Evolutionary conservation across 805 yeast genomes (phyloP).

Genomic region (Yamadazyma nakazawae): DNA sequence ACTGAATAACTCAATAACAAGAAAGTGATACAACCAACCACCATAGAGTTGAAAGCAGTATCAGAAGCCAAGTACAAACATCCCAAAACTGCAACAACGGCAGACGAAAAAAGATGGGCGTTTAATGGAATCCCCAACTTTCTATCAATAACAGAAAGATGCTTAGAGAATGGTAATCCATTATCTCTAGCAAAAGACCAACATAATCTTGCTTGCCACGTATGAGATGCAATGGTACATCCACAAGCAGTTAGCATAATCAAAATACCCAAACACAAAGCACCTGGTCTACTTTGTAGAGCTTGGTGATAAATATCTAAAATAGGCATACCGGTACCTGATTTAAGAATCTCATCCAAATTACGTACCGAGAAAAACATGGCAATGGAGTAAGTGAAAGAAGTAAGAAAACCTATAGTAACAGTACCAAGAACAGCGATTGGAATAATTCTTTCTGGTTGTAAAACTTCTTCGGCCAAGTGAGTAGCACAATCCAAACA

Average conservation of each 20-base stretch:
- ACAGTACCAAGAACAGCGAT: conserved; percentile 61
- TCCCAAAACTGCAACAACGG: conserved; percentile 52
- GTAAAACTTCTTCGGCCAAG: conserved; percentile 61
- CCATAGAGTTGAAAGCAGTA: conserved; percentile 65
- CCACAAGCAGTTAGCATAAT: conserved; percentile 54
- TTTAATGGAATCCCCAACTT: conserved; percentile 53
- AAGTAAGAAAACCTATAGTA: conserved; percentile 62
- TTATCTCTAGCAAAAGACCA: conserved; percentile 71
- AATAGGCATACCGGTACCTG: conserved; percentile 61
- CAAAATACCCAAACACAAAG: conserved; percentile 47
- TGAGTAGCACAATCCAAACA: conserved; percentile 72
- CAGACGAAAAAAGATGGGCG: conserved; percentile 55
- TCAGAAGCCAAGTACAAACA: conserved; percentile 63
- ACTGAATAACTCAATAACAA: conserved; percentile 55
- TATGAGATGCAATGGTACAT: conserved; percentile 58
- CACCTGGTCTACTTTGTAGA: conserved; percentile 49
- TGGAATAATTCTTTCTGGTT: conserved; percentile 60
- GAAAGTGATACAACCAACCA: conserved; percentile 58
- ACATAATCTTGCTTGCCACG: conserved; percentile 66
- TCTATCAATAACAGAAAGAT: conserved; percentile 47
- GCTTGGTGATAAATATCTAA: conserved; percentile 63
- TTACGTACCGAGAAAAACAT: conserved; percentile 60
- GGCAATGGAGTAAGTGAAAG: conserved; percentile 49
- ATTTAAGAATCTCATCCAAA: conserved; percentile 44
- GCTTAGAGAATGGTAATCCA: conserved; percentile 54